phyloP scores from a whole-genome alignment of 352 stramenopile species.

The Vaucheria bursata region DNA sequence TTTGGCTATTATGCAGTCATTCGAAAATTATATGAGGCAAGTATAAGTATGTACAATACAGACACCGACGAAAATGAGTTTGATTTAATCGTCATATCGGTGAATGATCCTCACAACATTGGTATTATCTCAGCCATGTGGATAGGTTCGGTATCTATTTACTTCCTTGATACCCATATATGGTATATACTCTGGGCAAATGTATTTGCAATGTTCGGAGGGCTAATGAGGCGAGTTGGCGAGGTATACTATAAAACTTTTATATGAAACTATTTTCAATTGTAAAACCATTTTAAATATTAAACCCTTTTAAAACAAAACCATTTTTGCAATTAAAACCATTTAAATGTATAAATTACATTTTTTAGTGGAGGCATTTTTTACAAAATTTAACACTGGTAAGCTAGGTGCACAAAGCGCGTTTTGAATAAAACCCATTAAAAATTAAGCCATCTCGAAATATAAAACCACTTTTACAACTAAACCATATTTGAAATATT shows the following conservation, averaged over 20 bases:
- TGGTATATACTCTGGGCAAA: constrained; percentile 44
- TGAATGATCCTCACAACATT: constrained; percentile 28
- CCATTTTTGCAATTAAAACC: not conserved
- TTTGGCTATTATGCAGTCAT: constrained; percentile 47
- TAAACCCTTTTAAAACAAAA: not conserved
- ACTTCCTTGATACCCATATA: constrained; percentile 44
- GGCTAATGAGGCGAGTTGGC: constrained; percentile 30
- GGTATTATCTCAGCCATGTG: constrained; percentile 30
- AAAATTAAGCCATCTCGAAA: no score
- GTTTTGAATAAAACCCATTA: no score
- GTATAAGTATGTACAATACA: constrained; percentile 16
- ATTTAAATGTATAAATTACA: not conserved
- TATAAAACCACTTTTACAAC: no score
- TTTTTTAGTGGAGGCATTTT: not conserved
- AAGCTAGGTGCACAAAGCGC: not conserved
- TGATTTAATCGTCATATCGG: constrained; percentile 8
- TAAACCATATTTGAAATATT: no score
- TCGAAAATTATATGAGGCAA: constrained; percentile 24
- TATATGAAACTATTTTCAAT: no score
- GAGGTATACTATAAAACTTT: no score
- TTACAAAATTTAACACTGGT: not conserved
- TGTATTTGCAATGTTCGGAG: constrained; percentile 28
- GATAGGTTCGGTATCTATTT: constrained; percentile 29
- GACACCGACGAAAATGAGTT: constrained; percentile 1
- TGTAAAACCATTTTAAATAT: no score